Conservation (phyloP, 192 early-diverging fungal species). For the Pilaira anomala region DNA sequence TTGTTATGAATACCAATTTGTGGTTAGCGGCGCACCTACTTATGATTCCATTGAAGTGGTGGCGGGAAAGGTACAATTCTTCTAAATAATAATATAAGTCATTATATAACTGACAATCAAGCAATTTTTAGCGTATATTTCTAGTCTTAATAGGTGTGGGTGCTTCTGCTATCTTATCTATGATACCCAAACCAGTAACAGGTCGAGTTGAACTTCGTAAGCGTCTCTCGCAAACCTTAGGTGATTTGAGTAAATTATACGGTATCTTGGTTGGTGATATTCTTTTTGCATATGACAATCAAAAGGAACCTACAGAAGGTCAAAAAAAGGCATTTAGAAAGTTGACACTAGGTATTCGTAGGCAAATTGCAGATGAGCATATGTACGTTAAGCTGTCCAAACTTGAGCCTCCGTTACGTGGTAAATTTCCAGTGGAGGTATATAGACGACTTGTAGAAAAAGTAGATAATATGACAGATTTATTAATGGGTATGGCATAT, state of each 20-base stretch:
- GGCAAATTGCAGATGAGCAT: constrained; percentile 35
- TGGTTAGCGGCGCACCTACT: not conserved
- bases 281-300: not conserved
- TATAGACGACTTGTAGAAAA: constrained; percentile 28
- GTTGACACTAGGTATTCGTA: constrained; percentile 7
- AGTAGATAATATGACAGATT: constrained; percentile 37
- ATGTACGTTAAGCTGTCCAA: constrained; percentile 25
- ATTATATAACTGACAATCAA: not conserved
- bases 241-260: constrained; percentile 34
- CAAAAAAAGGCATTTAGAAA: constrained; percentile 16
- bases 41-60: constrained; percentile 22
- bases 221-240: constrained; percentile 32
- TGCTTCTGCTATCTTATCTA: constrained; percentile 31
- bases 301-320: not conserved
- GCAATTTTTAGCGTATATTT: constrained; percentile 18
- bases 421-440: constrained; percentile 33
- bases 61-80: constrained; percentile 27
- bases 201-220: constrained; percentile 39
- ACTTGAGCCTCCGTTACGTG: constrained; percentile 39
- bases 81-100: not conserved
- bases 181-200: constrained; percentile 29
- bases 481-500: constrained; percentile 32
- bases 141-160: constrained; percentile 31
- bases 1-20: constrained; percentile 22
- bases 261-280: constrained; percentile 13